Conservation (phyloP, 495 filamentous ascomycete genomes). For the Tuber calosporum region DNA sequence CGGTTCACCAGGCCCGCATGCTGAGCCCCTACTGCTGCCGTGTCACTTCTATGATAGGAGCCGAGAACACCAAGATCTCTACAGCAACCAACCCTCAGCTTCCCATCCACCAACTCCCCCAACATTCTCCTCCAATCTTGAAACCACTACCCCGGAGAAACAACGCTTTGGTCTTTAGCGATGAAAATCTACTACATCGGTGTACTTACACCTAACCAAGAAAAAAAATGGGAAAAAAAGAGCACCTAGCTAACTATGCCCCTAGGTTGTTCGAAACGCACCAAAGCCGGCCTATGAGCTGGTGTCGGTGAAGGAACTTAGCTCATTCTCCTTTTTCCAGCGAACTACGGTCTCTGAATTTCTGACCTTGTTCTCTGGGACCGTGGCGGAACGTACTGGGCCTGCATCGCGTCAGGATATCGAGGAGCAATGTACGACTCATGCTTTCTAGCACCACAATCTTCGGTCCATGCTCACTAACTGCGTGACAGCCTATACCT, state of each 20-base stretch:
- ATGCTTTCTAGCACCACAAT: background rate
- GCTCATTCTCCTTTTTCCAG: slow-evolving; percentile 74
- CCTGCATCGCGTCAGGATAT: slow-evolving; percentile 88
- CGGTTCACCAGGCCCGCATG: background rate
- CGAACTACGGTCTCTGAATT: slow-evolving; percentile 60
- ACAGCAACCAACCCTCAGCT: slow-evolving; percentile 1
- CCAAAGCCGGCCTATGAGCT: slow-evolving; percentile 72
- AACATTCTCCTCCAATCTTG: background rate
- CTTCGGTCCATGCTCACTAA: slow-evolving; percentile 12
- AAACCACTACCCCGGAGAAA: background rate
- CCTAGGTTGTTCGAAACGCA: slow-evolving; percentile 74
- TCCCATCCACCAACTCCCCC: background rate
- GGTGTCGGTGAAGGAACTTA: slow-evolving; percentile 70
- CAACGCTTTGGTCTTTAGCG: background rate
- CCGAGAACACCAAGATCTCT: background rate
- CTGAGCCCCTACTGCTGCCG: background rate
- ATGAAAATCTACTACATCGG: slow-evolving; percentile 97
- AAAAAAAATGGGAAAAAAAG: slow-evolving; percentile 10
- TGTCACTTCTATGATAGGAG: no score
- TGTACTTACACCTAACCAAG: slow-evolving; percentile 49
- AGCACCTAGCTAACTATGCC: slow-evolving; percentile 3
- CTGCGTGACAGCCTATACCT: slow-evolving; percentile 56
- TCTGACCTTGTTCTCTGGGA: slow-evolving; percentile 62
- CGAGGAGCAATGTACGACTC: slow-evolving; percentile 65
- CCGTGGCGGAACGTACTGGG: slow-evolving; percentile 69